Base-by-base conservation (phyloP, 768 basidiomycete species). In the Calocybe indica region DNA sequence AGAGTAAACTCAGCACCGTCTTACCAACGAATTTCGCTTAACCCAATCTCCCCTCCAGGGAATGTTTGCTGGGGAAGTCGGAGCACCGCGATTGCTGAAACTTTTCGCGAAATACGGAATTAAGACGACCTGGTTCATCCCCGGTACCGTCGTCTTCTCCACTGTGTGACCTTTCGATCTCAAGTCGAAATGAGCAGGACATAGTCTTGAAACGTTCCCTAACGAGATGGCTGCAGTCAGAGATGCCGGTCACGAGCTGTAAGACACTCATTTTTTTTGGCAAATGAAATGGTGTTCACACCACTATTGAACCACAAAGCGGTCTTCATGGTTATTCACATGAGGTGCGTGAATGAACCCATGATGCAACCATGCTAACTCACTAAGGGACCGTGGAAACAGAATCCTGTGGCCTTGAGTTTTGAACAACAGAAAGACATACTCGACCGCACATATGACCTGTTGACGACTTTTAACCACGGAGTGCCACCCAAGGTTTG, bases 21-120 rank as follows among this genome's bases (percentile, higher is more conserved):
- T 47, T 36, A 5, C 7, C 46, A 29, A 28, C 31, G 28, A 28
- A 34, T 37, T 43, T 31, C 33, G 41, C 9, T 9, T 40, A 36
- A 14, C 34, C 7, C 6, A 10, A 31, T 12, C 9, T 7, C 14
- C 3, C 37, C 7, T 28, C 10, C 35, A 68, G 76, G 85, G 85
- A 6, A 77, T 86, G 69, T 88, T 77, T 54, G 83, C 87, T 0
- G 87, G 86, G 12, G 85, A 88, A 59, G 83, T 90, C 29, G 86
- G 87, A 3, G 68, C 74, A 0, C 79, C 78, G 5, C 76, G 85
- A 10, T 69, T 88, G 6, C 68, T 88, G 53, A 86, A 85, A 62
- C 63, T 88, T 14, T 87, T 88, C 64, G 67, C 73, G 31, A 87
- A 86, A 63, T 84, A 83, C 58, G 67, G 70, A n/a, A 80, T 75